Base-by-base conservation (phyloP, 176 grass and related monocot species). In the Triticum urartu region DNA sequence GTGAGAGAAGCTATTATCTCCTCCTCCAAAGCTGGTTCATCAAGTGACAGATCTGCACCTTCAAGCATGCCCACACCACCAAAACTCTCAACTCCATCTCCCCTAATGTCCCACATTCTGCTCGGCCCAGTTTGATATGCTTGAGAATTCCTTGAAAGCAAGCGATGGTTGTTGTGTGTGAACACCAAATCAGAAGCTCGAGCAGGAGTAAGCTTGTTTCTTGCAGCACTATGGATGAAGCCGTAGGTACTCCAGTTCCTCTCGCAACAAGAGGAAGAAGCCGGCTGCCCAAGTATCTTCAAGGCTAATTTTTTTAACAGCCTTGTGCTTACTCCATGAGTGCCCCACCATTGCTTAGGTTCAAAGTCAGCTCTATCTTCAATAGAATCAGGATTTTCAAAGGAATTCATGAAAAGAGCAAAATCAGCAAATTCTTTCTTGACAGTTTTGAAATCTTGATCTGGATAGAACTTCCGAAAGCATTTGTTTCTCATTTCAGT, bases 381-480 rank as follows among this genome's bases (percentile, higher is more conserved):
- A 20, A 38, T 60, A 38, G 52, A 61, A 59, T 78, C 18, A 7
- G 8, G 8, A 3, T 58, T 34, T 77, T 11, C 2, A 5, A 45
- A 6, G 22, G 3, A 24, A 64, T 64, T 64, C 22, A 25, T 25
- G 11, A 22, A 25, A 3, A 47, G 18, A 21, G 79, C 52, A 26
- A 83, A 79, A 63, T 76, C 81, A 63, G 48, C 70, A 79, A 69
- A 65, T 65, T 90, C 47, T 11, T 38, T 21, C 28, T 81, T 64
- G 1, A 83, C 26, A 11, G 7, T 22, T 21, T 24, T 89, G 11
- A 30, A 42, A 34, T 89, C 24, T 0, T 5, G 2, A 74, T 18
- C 73, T 26, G 64, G 35, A 66, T 67, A 89, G 17, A 62, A 62
- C 59, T 62, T 62, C 4, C 9, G 3, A n/a, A 62, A 62, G 22